Evolutionary conservation across 2,329 filamentous ascomycete species (phyloP), one percentile per base, ranked within the genome.

Genomic region (Diaporthe velutina): DNA sequence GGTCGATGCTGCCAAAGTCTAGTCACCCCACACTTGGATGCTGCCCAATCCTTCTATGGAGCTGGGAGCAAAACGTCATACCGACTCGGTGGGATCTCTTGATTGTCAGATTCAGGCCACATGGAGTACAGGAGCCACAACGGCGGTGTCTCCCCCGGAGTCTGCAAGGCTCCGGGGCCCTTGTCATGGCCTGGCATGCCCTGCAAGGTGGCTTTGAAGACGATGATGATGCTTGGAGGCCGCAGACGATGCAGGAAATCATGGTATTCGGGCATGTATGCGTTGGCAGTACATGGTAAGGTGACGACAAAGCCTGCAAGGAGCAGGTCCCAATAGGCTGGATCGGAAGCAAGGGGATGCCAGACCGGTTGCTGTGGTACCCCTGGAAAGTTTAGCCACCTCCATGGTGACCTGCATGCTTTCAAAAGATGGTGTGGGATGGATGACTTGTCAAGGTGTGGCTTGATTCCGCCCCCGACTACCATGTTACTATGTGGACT

Each of bases 271-370:
- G 77, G 68, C 57, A 72, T 55, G 68, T 66, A 70, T 81, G 80
- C 77, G 80, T 75, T 82, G 80, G 80, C 80, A 80, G 74, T 80
- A 79, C 79, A 81, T 80, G 76, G 79, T 76, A 75, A 48, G 75
- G 78, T 80, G 78, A 80, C 79, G 79, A 80, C 78, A 78, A 75
- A 30, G 45, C 64, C 64, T 68, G 64, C 48, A 40, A 13, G 45
- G 64, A 52, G 64, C 64, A 68, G 70, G 57, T 64, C 55, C 70
- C 70, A 67, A 73, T 73, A 73, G 70, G 70, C 55, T 54, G 70
- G 70, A 61, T 73, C 70, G 25, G 45, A 61, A 48, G 70, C 68
- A 71, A 61, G 68, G 68, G 38, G 52, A 61, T 71, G 64, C 64
- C 45, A 19, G 64, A 50, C 64, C 45, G 33, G n/a, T 54, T 19